Percentiles rank a stretch among this genome's conserved stretches.
These are phyloP conservation scores for Parathielavia appendiculata DNA, from an alignment of 495 filamentous ascomycete species.

Conservation along the genomic window DNA sequence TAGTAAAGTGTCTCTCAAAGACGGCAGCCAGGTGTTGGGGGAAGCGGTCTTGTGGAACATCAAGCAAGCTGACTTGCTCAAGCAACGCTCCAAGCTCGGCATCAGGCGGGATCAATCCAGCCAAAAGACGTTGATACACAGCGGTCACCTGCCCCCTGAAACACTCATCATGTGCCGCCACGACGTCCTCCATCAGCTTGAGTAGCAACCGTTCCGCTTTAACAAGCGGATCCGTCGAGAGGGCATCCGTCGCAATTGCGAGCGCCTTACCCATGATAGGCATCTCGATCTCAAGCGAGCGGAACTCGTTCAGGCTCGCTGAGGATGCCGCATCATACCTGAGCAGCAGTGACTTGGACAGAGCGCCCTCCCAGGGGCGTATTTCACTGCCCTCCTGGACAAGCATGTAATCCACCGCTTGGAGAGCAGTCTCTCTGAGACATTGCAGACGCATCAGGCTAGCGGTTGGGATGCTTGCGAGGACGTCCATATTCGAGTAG, in stretches of 20 bases:
- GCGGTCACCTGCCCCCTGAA: conserved; percentile 10
- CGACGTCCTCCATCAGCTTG: conserved; percentile 45
- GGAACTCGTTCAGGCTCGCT: conserved; percentile 56
- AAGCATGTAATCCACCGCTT: conserved; percentile 42
- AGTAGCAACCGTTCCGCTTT: conserved; percentile 47
- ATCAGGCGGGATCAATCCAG: conserved; percentile 7
- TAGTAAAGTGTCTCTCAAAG: conserved; percentile 37
- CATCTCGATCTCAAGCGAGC: conserved; percentile 61
- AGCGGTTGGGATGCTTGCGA: conserved; percentile 43
- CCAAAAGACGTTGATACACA: conserved; percentile 18
- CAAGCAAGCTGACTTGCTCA: conserved; percentile 18
- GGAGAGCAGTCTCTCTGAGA: conserved; percentile 35
- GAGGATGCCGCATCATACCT: conserved; percentile 50
- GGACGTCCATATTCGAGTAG: conserved; percentile 35
- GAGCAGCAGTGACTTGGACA: conserved; percentile 53
- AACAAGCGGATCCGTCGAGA: conserved; percentile 44
- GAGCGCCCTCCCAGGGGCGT: conserved; percentile 47
- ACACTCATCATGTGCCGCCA: conserved; percentile 36
- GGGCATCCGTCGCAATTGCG: conserved; percentile 40
- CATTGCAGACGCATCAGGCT: conserved; percentile 43
- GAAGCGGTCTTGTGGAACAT: conserved; percentile 6
- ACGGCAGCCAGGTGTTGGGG: conserved; percentile 27
- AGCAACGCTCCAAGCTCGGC: conserved; percentile 24
- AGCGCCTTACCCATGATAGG: conserved; percentile 54
- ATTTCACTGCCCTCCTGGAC: conserved; percentile 28